phyloP scores from a whole-genome alignment of 306 rosid genomes.

The Dryas alaskensis region DNA sequence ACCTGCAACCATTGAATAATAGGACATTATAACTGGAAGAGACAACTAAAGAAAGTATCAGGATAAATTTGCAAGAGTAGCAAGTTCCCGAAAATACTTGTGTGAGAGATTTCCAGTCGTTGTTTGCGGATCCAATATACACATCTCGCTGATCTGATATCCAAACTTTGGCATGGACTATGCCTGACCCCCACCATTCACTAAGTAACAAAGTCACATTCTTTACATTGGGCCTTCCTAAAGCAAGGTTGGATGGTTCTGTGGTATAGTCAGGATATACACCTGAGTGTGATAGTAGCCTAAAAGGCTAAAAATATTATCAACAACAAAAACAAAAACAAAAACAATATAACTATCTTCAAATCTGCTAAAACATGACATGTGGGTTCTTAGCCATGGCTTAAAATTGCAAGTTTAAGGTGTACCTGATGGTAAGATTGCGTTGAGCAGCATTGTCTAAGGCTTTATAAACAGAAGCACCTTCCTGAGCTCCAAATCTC shows the following conservation, averaged over 20 bases:
- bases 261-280: slow-evolving; percentile 62
- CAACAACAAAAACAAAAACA: slow-evolving; percentile 1
- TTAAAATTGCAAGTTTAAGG: background rate
- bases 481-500: slow-evolving; percentile 66
- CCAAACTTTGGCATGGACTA: slow-evolving; percentile 96
- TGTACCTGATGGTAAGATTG: slow-evolving; percentile 58
- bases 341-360: background rate
- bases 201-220: slow-evolving; percentile 61
- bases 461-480: slow-evolving; percentile 61
- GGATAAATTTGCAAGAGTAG: background rate
- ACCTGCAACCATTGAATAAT: slow-evolving; percentile 48
- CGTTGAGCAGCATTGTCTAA: slow-evolving; percentile 74
- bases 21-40: background rate
- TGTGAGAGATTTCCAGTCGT: slow-evolving; percentile 96
- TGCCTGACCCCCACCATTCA: slow-evolving; percentile 90
- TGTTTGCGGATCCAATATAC: slow-evolving; percentile 90
- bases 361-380: background rate
- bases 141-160: slow-evolving; percentile 68
- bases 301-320: slow-evolving; percentile 10
- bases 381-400: background rate
- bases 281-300: slow-evolving; percentile 89
- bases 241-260: slow-evolving; percentile 80
- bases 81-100: slow-evolving; percentile 46
- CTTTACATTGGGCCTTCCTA: slow-evolving; percentile 81
- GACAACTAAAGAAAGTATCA: slow-evolving; percentile 2